Conservation (phyloP, 2,329 filamentous ascomycete species). For the Rutstroemia sp. region DNA sequence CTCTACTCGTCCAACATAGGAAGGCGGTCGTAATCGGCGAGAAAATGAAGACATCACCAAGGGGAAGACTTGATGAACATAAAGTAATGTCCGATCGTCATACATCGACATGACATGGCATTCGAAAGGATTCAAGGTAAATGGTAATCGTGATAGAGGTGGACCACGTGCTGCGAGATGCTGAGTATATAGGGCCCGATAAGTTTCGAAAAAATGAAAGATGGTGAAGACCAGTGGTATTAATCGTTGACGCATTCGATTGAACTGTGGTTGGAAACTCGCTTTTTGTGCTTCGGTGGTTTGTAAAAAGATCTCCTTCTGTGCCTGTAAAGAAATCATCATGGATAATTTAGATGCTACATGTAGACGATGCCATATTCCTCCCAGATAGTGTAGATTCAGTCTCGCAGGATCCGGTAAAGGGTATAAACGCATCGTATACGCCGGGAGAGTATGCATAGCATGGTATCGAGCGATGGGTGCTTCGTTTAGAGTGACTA, state of each 20-base stretch:
- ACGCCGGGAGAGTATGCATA: slow-evolving; percentile 50
- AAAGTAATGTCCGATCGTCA: slow-evolving; percentile 53
- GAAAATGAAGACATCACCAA: slow-evolving; percentile 58
- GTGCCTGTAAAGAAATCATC: slow-evolving; percentile 57
- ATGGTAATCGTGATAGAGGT: slow-evolving; percentile 44
- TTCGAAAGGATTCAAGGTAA: slow-evolving; percentile 57
- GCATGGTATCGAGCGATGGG: slow-evolving; percentile 56
- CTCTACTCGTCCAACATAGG: slow-evolving; percentile 57
- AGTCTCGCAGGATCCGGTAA: slow-evolving; percentile 39
- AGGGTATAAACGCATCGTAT: slow-evolving; percentile 53
- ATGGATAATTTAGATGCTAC: slow-evolving; percentile 55
- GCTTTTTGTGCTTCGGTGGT: slow-evolving; percentile 46
- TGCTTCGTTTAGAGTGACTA: slow-evolving; percentile 53
- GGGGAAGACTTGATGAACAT: slow-evolving; percentile 58
- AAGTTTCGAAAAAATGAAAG: slow-evolving; percentile 62
- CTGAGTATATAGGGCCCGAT: slow-evolving; percentile 50
- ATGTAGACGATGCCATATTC: slow-evolving; percentile 58
- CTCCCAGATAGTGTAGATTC: slow-evolving; percentile 54
- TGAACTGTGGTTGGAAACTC: slow-evolving; percentile 53
- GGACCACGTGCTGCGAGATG: slow-evolving; percentile 46
- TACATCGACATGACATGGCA: slow-evolving; percentile 56
- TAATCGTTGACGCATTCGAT: slow-evolving; percentile 56
- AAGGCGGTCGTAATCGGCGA: slow-evolving; percentile 53
- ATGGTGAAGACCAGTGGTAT: slow-evolving; percentile 58
- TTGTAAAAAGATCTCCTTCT: slow-evolving; percentile 56